Evolutionary conservation across 768 basidiomycete genomes (phyloP).

Genomic region (Tulasnella sp.): DNA sequence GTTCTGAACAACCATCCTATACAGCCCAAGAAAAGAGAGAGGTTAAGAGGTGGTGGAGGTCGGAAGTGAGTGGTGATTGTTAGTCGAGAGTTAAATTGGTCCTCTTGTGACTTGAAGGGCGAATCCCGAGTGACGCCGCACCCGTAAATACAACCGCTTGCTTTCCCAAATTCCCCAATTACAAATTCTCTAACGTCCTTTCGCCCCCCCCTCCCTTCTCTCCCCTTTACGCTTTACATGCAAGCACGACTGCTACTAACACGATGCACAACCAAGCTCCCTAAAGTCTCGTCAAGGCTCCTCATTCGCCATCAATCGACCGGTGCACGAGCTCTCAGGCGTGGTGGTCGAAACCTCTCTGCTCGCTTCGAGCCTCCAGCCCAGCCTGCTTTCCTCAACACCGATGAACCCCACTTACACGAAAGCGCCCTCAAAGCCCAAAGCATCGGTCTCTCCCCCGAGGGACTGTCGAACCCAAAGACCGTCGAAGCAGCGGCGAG

Average conservation of each 20-base stretch:
- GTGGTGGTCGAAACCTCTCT: conserved; percentile 27
- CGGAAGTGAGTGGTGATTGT: not conserved
- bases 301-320: not conserved
- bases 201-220: not conserved
- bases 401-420: not conserved
- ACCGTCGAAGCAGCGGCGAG: conserved; percentile 30
- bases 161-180: not conserved
- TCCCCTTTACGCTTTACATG: conserved; percentile 1
- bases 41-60: not conserved
- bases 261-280: not conserved
- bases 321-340: not conserved
- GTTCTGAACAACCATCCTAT: not conserved
- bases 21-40: not conserved
- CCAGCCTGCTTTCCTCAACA: not conserved
- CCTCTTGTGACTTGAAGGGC: not conserved
- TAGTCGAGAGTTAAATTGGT: conserved; percentile 20
- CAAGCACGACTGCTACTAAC: conserved; percentile 1
- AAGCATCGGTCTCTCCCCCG: conserved; percentile 24
- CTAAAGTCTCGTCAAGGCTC: not conserved
- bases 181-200: not conserved
- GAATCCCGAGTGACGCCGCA: conserved; percentile 8
- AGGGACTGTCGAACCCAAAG: conserved; percentile 29
- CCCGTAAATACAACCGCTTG: not conserved
- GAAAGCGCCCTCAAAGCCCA: conserved; percentile 1
- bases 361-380: conserved; percentile 21